A percentile compares a stretch with the other conserved stretches of the same genome.
Evolutionary conservation across 2,329 filamentous ascomycete species (phyloP).

Genomic region (Penicillium sp.): DNA sequence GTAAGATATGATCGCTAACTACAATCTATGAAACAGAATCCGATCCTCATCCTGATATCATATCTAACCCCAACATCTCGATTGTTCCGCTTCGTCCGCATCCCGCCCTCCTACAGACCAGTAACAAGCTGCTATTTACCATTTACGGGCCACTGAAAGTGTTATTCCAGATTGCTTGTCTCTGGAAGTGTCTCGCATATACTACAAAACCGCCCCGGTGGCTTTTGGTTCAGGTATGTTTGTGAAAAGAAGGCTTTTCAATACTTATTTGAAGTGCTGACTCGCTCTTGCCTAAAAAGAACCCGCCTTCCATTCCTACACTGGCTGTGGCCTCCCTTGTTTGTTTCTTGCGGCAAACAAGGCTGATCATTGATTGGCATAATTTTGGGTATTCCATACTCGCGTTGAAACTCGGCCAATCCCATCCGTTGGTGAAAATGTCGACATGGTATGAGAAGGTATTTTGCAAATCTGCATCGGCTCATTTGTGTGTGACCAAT

Average conservation of each 20-base stretch:
- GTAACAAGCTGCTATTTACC: conserved; percentile 72
- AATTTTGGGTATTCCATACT: conserved; percentile 98
- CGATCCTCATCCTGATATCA: conserved; percentile 73
- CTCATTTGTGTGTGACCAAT: conserved; percentile 83
- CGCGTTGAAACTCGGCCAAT: conserved; percentile 60
- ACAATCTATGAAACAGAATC: conserved; percentile 59
- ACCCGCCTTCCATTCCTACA: conserved; percentile 92
- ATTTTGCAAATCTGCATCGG: conserved; percentile 67
- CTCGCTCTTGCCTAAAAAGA: conserved; percentile 52
- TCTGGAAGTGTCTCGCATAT: conserved; percentile 74
- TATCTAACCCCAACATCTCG: conserved; percentile 65
- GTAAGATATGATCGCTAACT: conserved; percentile 5
- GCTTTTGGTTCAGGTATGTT: conserved; percentile 74
- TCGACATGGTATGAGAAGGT: conserved; percentile 75
- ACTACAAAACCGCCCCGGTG: conserved; percentile 71
- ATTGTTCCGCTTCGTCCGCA: conserved; percentile 69
- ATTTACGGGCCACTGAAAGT: conserved; percentile 81
- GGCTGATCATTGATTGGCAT: conserved; percentile 93
- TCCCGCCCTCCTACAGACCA: conserved; percentile 65
- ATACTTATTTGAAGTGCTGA: conserved; percentile 1
- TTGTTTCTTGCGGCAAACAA: conserved; percentile 74
- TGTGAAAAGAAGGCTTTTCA: neutral
- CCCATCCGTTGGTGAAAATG: conserved; percentile 73
- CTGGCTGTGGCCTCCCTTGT: conserved; percentile 72
- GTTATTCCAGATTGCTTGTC: conserved; percentile 71